Conservation (phyloP, 768 basidiomycete species). For the Daedaleopsis sinensis region DNA sequence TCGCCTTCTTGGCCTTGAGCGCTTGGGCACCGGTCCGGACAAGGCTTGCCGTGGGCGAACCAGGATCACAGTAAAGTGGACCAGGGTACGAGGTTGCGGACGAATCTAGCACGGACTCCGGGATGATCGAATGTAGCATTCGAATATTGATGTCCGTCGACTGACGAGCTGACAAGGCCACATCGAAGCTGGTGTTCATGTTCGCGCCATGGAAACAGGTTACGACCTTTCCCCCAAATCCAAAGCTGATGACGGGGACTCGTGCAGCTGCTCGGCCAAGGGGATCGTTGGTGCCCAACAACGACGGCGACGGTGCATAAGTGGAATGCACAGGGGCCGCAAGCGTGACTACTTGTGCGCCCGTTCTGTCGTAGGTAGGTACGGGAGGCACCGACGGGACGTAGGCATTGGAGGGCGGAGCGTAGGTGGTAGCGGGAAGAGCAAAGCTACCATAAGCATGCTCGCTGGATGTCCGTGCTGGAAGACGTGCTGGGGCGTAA, state of each 20-base stretch:
- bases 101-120: constrained; percentile 61
- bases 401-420: not conserved
- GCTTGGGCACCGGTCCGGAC: constrained; percentile 67
- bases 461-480: constrained; percentile 20
- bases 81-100: constrained; percentile 76
- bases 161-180: constrained; percentile 71
- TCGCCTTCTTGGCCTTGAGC: constrained; percentile 81
- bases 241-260: constrained; percentile 85
- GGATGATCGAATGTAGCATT: constrained; percentile 66
- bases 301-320: constrained; percentile 85
- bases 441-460: constrained; percentile 20
- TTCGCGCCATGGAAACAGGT: constrained; percentile 81
- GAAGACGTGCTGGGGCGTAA: constrained; percentile 40
- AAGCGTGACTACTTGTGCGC: constrained; percentile 26
- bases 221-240: constrained; percentile 90
- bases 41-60: constrained; percentile 62
- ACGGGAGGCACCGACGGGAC: not conserved
- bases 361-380: constrained; percentile 12
- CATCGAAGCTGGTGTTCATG: constrained; percentile 74
- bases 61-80: constrained; percentile 80
- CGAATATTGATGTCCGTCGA: constrained; percentile 73
- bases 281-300: constrained; percentile 82
- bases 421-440: constrained; percentile 10
- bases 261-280: constrained; percentile 71
- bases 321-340: constrained; percentile 47